These are phyloP conservation scores for Scutellaria minor DNA, from an alignment of 257 asterid species.

Conservation along the genomic window DNA sequence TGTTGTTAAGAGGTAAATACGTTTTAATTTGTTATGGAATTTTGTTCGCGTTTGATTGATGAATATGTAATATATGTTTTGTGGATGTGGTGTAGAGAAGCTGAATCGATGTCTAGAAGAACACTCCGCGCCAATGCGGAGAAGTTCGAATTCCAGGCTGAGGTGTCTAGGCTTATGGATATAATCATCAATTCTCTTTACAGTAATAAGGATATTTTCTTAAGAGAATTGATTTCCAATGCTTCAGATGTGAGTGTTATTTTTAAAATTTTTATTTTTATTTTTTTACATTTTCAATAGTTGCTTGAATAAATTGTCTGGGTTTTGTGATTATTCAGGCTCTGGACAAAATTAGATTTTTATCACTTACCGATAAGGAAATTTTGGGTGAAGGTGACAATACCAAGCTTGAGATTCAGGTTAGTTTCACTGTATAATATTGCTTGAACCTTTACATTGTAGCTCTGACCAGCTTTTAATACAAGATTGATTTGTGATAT, in stretches of 20 bases:
- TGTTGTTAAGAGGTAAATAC: slow-evolving; percentile 72
- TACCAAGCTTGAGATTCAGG: slow-evolving; percentile 96
- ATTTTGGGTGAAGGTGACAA: slow-evolving; percentile 90
- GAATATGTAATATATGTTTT: neutral
- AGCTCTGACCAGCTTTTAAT: neutral
- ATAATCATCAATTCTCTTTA: slow-evolving; percentile 95
- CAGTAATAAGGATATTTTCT: slow-evolving; percentile 92
- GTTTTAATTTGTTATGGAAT: neutral
- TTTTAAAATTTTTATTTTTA: too few species aligned
- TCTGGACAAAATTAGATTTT: slow-evolving; percentile 89
- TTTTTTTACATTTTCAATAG: neutral
- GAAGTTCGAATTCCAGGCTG: slow-evolving; percentile 98
- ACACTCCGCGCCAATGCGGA: slow-evolving; percentile 73
- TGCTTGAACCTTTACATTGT: neutral
- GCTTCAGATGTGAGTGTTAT: slow-evolving; percentile 84
- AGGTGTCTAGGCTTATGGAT: slow-evolving; percentile 97
- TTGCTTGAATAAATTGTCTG: neutral
- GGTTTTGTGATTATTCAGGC: slow-evolving; percentile 54
- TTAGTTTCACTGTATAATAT: slow-evolving; percentile 27
- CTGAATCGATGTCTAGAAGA: slow-evolving; percentile 83
- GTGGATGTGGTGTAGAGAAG: slow-evolving; percentile 62
- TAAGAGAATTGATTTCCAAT: slow-evolving; percentile 96
- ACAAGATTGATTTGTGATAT: neutral
- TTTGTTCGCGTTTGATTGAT: neutral
- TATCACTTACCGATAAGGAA: slow-evolving; percentile 90